Conservation (phyloP, 2,329 filamentous ascomycete species). For the Colletotrichum sp. region DNA sequence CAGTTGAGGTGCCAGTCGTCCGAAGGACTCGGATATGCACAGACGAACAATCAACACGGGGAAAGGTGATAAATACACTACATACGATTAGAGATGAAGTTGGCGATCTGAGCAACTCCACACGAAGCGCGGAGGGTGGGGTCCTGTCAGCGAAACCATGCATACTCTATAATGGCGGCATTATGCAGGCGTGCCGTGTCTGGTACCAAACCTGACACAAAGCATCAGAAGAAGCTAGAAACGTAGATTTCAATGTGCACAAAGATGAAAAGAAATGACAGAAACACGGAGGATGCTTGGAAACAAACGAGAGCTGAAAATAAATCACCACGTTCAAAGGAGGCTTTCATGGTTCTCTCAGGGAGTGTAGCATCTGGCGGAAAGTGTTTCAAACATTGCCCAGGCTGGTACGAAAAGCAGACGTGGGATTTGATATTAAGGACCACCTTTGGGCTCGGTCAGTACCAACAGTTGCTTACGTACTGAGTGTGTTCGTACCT, state of each 20-base stretch:
- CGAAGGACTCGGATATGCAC: background rate
- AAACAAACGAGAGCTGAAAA: background rate
- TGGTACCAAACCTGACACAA: background rate
- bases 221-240: background rate
- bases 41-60: background rate
- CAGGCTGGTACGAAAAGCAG: background rate
- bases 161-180: background rate
- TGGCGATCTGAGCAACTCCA: background rate
- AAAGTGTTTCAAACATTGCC: background rate
- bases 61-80: background rate
- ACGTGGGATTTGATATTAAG: background rate
- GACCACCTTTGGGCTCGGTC: background rate
- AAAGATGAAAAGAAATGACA: background rate
- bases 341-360: background rate
- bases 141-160: background rate
- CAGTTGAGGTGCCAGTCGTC: background rate
- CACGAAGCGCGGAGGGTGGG: background rate
- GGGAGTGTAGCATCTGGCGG: background rate
- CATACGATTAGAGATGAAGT: background rate
- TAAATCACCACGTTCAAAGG: background rate
- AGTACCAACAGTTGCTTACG: background rate
- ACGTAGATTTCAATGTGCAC: background rate
- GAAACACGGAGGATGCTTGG: background rate
- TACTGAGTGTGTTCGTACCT: background rate
- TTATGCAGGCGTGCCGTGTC: background rate